These are phyloP conservation scores for Suhomyces ambrosiae DNA, from an alignment of 1,139 yeast species.

Conservation along the genomic window DNA sequence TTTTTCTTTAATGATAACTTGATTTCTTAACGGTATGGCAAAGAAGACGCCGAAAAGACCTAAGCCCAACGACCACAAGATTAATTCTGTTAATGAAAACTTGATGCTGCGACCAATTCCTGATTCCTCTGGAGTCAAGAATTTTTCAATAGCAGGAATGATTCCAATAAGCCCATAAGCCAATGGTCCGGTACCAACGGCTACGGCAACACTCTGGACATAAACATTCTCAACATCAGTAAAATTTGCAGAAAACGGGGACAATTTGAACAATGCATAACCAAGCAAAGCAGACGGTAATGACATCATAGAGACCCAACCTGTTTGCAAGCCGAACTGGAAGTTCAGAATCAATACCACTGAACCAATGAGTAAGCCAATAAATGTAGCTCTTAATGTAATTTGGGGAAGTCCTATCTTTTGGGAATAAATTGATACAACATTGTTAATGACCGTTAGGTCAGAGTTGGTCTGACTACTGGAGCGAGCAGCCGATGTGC, in stretches of 20 bases:
- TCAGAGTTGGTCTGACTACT: not conserved
- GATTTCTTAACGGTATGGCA: slow-evolving; percentile 84
- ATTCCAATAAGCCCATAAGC: slow-evolving; percentile 96
- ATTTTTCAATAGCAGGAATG: slow-evolving; percentile 94
- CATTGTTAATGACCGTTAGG: slow-evolving; percentile 3
- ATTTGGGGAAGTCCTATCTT: slow-evolving; percentile 58
- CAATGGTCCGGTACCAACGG: slow-evolving; percentile 95
- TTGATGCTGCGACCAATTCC: slow-evolving; percentile 53
- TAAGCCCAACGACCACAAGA: slow-evolving; percentile 82
- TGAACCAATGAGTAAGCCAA: slow-evolving; percentile 78
- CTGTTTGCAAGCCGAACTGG: slow-evolving; percentile 95
- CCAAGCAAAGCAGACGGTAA: slow-evolving; percentile 90
- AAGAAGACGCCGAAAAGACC: slow-evolving; percentile 95
- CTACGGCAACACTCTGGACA: slow-evolving; percentile 90
- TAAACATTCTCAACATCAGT: slow-evolving; percentile 92
- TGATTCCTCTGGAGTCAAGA: slow-evolving; percentile 74
- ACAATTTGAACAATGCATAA: slow-evolving; percentile 71
- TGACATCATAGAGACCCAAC: slow-evolving; percentile 99
- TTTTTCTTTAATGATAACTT: slow-evolving; percentile 81
- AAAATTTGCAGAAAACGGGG: slow-evolving; percentile 52
- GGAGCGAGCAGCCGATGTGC: not conserved
- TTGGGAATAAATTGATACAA: slow-evolving; percentile 16
- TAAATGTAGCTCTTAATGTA: slow-evolving; percentile 69
- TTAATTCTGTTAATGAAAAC: slow-evolving; percentile 51
- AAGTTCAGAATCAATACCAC: slow-evolving; percentile 84